A percentile compares a stretch with the other conserved stretches of the same genome.
These are phyloP conservation scores for Trichoderma sp. DNA, from an alignment of 2,329 filamentous ascomycete genomes.

Conservation along the genomic window DNA sequence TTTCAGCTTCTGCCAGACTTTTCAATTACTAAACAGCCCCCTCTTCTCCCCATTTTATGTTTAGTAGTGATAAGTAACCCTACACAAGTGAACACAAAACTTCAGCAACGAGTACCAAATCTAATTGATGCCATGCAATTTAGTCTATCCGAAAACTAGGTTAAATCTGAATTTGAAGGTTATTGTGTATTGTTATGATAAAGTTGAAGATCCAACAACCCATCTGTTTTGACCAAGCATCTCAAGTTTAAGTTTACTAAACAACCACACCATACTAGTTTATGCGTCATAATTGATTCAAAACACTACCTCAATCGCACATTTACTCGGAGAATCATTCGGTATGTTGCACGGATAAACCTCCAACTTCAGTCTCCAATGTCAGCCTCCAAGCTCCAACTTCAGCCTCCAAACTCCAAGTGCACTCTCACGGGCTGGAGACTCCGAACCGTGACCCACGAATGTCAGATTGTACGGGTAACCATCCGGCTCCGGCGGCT, in stretches of 20 bases:
- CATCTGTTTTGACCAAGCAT: not conserved
- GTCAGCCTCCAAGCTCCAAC: not conserved
- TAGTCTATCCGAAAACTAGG: not conserved
- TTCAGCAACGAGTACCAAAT: not conserved
- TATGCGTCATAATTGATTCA: not conserved
- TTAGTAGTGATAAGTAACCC: not conserved
- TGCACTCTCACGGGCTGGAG: not conserved
- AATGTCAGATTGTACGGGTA: not conserved
- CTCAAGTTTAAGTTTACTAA: not conserved
- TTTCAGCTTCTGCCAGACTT: not conserved
- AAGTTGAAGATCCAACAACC: not conserved
- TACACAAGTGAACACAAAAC: not conserved
- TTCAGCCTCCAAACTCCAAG: not conserved
- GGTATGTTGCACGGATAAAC: not conserved
- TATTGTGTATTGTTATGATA: not conserved
- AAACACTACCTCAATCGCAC: not conserved
- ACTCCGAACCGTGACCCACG: not conserved
- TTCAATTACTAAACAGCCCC: not conserved
- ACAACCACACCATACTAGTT: not conserved
- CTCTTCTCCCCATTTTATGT: not conserved
- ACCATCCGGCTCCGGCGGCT: not conserved
- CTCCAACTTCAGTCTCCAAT: not conserved
- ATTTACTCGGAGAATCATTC: not conserved
- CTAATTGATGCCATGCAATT: not conserved
- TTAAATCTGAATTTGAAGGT: not conserved